Evolutionary conservation across 2,329 filamentous ascomycete genomes (phyloP), one percentile per base, ranked within the genome.

Genomic region (Lachnellula cervina): DNA sequence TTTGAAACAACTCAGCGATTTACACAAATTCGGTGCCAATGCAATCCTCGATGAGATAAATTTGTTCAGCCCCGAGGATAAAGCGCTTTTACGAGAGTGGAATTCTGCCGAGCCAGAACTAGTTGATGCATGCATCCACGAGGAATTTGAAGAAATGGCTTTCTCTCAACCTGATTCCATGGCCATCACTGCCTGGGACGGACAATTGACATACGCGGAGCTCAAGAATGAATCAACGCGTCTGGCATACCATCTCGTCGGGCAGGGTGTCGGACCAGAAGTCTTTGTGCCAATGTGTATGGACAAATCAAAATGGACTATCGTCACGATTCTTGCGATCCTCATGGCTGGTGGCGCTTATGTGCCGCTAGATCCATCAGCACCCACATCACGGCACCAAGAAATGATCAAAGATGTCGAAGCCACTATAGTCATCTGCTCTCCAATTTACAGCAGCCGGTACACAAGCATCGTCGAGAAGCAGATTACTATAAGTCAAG

Each of bases 341-440:
- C 54, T 69, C 45, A 67, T 66, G 54, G 59, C 62, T 8, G 68
- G 69, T 8, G 66, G 55, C 13, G 66, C 64, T 4, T 68, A 66
- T 47, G 64, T 70, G 23, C 61, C 66, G n/a, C 51, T 72, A 28
- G 66, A 71, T 52, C 65, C 68, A 17, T 57, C 55, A 5, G 60
- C 68, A 51, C 67, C 68, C 6, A 51, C 57, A 17, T 59, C 55
- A 1, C 65, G 69, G 8, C 49, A 64, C 16, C 52, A 59, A 47
- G 59, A 54, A 14, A 62, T 66, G 40, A 50, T 57, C 2, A 14
- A 48, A 43, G 48, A 61, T 23, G 38, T 50, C 4, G 40, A 51
- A 13, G 49, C 57, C 32, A 55, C 32, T 11, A 42, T 62, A 9
- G 47, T 62, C 25, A 21, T 61, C 8, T 52, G 45, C 5, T 52